Base-by-base conservation (phyloP, 2,329 filamentous ascomycete species). In the Ophiostoma australiae region DNA sequence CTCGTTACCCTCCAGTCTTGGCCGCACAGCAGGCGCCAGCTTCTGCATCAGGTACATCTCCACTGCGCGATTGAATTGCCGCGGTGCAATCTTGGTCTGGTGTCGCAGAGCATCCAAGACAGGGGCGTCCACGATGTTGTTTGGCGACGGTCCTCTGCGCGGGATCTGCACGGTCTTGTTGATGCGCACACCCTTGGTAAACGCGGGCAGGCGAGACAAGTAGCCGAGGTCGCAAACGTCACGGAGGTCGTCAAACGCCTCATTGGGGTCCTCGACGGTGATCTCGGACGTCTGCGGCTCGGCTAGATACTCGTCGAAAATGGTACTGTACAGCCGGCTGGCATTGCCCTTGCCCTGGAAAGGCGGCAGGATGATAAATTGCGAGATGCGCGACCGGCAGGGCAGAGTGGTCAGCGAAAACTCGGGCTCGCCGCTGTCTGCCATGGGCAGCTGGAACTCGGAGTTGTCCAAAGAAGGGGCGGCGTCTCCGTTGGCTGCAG, bases 261-360 rank as follows among this genome's bases (percentile, higher is more conserved):
- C 91, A 76, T 92, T 98, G 0, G 95, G 96, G 73, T 98, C 94
- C 80, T 99, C 95, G 6, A 99, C 90, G 0, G 94, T 96, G 76
- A 99, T 86, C 78, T 98, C 94, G 70, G 88, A 84, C 8, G 93
- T 90, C 72, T 90, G 89, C 0, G 86, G 79, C 71, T 91, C 86
- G 44, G 87, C 83, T 72, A 91, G 84, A 74, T 92, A 91, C 75
- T 89, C 81, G 8, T 85, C 81, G 77, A 93, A 94, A 75, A 98
- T 92, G 68, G 89, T 85, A 72, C 89, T 88, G 83, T 98, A 99
- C 55, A 99, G 87, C 61, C 88, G 85, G 13, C 89, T 86, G 48
- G 94, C 95, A 68, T 94, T 89, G 20, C 93, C 93, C 73, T 89
- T 87, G 73, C 87, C 85, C 78, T 97, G 94, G 79, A 93, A 97